Conservation (phyloP, 441 rosid species). For the Eruca vesicaria region DNA sequence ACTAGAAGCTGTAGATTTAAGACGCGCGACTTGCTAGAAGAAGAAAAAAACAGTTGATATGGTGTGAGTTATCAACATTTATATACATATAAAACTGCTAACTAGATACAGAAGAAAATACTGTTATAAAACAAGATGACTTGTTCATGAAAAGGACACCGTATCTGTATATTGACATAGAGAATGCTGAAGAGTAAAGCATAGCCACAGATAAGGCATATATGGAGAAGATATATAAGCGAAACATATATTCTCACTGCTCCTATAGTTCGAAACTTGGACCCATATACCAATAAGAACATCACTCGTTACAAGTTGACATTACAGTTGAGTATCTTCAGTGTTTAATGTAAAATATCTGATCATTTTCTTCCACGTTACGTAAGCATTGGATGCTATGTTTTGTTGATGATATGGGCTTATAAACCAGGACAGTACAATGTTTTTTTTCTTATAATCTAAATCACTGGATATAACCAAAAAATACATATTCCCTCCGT, state of each 20-base stretch:
- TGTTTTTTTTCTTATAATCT: neutral
- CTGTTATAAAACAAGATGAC: neutral
- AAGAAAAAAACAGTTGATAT: neutral
- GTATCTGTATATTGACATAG: neutral
- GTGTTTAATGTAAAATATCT: neutral
- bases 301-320: conserved; percentile 5
- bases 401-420: neutral
- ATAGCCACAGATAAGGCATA: conserved; percentile 18
- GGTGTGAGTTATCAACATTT: neutral
- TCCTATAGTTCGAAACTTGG: conserved; percentile 14
- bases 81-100: neutral
- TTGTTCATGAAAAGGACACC: neutral
- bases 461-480: conserved; percentile 1
- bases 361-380: neutral
- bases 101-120: neutral
- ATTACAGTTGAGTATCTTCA: neutral
- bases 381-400: neutral
- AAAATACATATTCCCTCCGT: too few species aligned
- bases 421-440: neutral
- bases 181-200: conserved; percentile 9
- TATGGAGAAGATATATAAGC: neutral
- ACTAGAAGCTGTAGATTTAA: neutral
- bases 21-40: neutral
- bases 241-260: conserved; percentile 7
- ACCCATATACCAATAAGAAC: conserved; percentile 3